A percentile compares a stretch with the other conserved stretches of the same genome.
These are phyloP conservation scores for Echium plantagineum DNA, from an alignment of 257 asterid species.

Conservation along the genomic window DNA sequence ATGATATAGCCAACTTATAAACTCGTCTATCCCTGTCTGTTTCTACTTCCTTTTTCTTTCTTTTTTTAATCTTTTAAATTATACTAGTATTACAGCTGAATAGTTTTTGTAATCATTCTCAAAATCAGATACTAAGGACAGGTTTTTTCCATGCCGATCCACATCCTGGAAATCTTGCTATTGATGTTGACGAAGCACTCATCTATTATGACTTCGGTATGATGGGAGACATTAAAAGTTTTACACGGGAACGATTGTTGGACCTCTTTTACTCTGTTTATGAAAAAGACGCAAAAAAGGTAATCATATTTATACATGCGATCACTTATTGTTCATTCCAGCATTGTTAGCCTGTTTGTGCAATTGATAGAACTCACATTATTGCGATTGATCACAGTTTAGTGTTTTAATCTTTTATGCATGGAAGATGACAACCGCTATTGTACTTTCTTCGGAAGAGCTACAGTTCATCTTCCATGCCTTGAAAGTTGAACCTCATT, in stretches of 20 bases:
- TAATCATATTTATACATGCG: too few species aligned
- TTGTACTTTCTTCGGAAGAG: too few species aligned
- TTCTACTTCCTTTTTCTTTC: not conserved
- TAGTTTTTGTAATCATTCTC: constrained; percentile 4
- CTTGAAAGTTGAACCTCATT: too few species aligned
- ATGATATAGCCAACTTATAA: not conserved
- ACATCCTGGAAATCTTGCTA: constrained; percentile 96
- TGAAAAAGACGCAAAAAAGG: constrained; percentile 96
- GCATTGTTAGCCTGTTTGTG: too few species aligned
- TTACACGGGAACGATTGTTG: constrained; percentile 72
- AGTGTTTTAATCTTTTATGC: too few species aligned
- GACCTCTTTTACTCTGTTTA: constrained; percentile 87
- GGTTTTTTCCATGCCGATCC: constrained; percentile 99
- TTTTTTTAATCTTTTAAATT: not conserved
- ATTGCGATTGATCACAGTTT: too few species aligned
- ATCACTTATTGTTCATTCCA: not conserved
- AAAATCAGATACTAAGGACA: constrained; percentile 69
- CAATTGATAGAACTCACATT: too few species aligned
- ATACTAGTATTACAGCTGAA: not conserved
- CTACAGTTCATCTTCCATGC: too few species aligned
- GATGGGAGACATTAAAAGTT: constrained; percentile 97
- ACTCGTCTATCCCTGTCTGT: not conserved
- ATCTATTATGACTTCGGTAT: constrained; percentile 94
- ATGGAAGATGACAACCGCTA: too few species aligned
- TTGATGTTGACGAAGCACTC: constrained; percentile 80